phyloP scores from a whole-genome alignment of 257 asterid genomes.

The Nicotiana undulata region DNA sequence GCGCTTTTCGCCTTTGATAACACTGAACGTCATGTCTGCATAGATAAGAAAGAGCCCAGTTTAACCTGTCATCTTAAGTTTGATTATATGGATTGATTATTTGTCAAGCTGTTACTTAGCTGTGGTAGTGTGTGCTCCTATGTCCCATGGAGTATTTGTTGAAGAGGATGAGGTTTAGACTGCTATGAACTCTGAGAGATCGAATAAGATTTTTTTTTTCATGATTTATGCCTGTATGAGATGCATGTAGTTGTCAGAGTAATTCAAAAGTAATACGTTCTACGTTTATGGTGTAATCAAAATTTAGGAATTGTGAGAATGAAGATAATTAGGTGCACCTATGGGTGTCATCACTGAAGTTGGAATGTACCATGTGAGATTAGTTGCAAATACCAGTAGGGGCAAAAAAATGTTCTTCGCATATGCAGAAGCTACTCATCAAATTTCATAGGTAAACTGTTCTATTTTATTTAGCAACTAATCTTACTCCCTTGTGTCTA shows the following conservation, averaged over 20 bases:
- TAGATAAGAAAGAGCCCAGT: not conserved
- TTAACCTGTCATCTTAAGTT: not conserved
- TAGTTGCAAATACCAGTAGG: not conserved
- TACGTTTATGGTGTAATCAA: not conserved
- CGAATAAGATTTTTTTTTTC: not conserved
- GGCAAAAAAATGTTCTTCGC: not conserved
- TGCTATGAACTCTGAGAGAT: not conserved
- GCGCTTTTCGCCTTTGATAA: too few species aligned
- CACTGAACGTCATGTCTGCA: too few species aligned
- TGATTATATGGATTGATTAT: not conserved
- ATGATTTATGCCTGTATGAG: not conserved
- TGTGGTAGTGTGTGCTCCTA: not conserved
- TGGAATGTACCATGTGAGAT: not conserved
- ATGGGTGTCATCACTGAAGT: not conserved
- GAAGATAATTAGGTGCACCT: not conserved
- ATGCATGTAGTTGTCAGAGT: not conserved
- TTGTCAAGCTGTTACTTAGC: not conserved
- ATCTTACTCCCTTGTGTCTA: not conserved
- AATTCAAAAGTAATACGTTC: not conserved
- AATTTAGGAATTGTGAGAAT: not conserved
- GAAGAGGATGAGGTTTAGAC: not conserved
- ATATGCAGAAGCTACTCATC: not conserved
- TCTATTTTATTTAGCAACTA: not conserved
- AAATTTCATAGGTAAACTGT: not conserved
- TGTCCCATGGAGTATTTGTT: not conserved